A percentile compares a stretch with the other conserved stretches of the same genome.
Evolutionary conservation across 805 yeast genomes (phyloP).

Genomic region (Starmerella stellata): DNA sequence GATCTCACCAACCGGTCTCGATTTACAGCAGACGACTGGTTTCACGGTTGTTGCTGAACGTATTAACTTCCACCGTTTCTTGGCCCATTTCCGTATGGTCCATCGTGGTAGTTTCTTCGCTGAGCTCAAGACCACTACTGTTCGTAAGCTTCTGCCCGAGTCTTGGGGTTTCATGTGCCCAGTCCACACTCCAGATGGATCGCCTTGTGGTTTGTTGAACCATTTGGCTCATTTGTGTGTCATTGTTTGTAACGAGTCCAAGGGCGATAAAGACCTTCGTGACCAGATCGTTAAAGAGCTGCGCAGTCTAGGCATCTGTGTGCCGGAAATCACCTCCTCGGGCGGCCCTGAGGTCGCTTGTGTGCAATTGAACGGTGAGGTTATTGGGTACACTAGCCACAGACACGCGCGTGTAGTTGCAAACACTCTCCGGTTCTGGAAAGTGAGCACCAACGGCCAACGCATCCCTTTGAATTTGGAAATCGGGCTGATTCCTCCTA

Average conservation of each 20-base stretch:
- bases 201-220: constrained; percentile 95
- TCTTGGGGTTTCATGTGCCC: constrained; percentile 99
- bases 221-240: constrained; percentile 92
- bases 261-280: constrained; percentile 3
- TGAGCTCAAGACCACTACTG: constrained; percentile 91
- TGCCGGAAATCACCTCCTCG: constrained; percentile 57
- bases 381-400: constrained; percentile 89
- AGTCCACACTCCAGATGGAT: constrained; percentile 98
- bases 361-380: constrained; percentile 82
- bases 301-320: constrained; percentile 63
- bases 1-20: constrained; percentile 92
- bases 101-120: constrained; percentile 99
- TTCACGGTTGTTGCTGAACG: constrained; percentile 98
- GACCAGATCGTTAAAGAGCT: constrained; percentile 28
- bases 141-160: constrained; percentile 87
- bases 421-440: constrained; percentile 81
- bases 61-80: constrained; percentile 89
- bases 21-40: constrained; percentile 94
- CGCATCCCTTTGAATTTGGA: constrained; percentile 76
- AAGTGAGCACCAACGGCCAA: constrained; percentile 35
- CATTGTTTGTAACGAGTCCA: constrained; percentile 41
- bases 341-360: constrained; percentile 81
- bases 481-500: constrained; percentile 92
- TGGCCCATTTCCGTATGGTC: constrained; percentile 98
- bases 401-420: constrained; percentile 72